Evolutionary conservation across 768 basidiomycete genomes (phyloP), one percentile per base, ranked within the genome.

Genomic region (Tulasnella sp.): DNA sequence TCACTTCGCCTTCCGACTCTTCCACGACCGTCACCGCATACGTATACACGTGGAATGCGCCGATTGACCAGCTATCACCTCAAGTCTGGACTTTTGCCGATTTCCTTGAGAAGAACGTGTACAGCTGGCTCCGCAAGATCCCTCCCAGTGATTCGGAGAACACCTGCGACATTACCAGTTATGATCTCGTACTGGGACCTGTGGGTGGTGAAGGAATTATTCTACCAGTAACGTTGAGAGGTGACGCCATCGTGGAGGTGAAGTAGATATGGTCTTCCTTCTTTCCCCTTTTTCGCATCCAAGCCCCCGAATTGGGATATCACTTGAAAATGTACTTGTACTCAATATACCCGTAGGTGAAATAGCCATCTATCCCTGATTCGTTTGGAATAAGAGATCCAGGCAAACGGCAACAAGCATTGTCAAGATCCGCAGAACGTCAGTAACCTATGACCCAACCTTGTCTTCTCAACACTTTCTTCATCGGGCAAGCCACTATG

Each of bases 11-110:
- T 84, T 41, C 87, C 88, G 24, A 84, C 89, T 0, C 60, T 83
- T 8, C 80, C 83, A 0, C 80, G 24, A 34, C 76, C 88, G 0
- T 83, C 91, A 83, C 87, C n/a, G 92, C 89, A 0, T 88, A 93
- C 81, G 92, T 93, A 3, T 98, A 98, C 84, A 88, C 96, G 31
- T 97, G 92, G 89, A 85, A 85, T 41, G 86, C 86, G 4, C 84
- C 86, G 0, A 40, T 90, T 8, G 82, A 83, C 0, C 81, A 85
- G 12, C 86, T 98, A 12, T 87, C 90, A 37, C 87, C 90, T 0
- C 87, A 88, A 46, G 85, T 94, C 6, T 99, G 97, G 97, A 89
- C 91, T 0, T 96, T 93, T 83, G 90, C 91, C 24, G 90, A 91
- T 3, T 98, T 98, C 84, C 88, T 97, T 37, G 86, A 86, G 83